A percentile compares a stretch with the other conserved stretches of the same genome.
These are phyloP conservation scores for Boletus barrowsii DNA, from an alignment of 768 basidiomycete genomes.

Conservation along the genomic window DNA sequence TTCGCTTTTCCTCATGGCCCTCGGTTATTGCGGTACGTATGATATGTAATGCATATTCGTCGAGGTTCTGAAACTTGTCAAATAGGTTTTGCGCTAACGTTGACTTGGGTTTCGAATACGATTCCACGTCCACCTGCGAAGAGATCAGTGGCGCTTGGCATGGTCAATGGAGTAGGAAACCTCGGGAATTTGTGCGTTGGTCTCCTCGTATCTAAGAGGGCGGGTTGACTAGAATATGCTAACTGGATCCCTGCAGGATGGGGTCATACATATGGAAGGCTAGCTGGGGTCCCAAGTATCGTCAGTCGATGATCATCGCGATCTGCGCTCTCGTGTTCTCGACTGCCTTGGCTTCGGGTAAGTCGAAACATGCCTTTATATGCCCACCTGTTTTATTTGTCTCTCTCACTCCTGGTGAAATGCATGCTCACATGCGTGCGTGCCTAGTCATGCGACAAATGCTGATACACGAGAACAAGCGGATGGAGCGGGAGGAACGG, in stretches of 20 bases:
- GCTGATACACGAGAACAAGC: slow-evolving; percentile 49
- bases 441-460: slow-evolving; percentile 39
- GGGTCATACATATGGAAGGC: slow-evolving; percentile 62
- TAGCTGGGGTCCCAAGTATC: slow-evolving; percentile 58
- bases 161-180: slow-evolving; percentile 61
- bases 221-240: neutral
- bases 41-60: neutral
- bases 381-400: neutral
- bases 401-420: neutral
- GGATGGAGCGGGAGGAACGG: slow-evolving; percentile 48
- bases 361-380: neutral
- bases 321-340: slow-evolving; percentile 30
- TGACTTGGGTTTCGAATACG: slow-evolving; percentile 62
- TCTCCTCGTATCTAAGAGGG: neutral
- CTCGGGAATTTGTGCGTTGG: slow-evolving; percentile 53
- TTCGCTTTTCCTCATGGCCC: slow-evolving; percentile 63
- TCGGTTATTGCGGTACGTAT: slow-evolving; percentile 43
- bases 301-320: slow-evolving; percentile 56
- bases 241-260: slow-evolving; percentile 36
- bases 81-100: slow-evolving; percentile 41
- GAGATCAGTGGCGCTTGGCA: slow-evolving; percentile 53
- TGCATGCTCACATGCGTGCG: neutral
- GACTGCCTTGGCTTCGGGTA: slow-evolving; percentile 33
- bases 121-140: slow-evolving; percentile 57
- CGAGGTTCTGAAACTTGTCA: neutral